Conservation (phyloP, 1,284 basidiomycete genomes). For the Hemileia vastatrix region DNA sequence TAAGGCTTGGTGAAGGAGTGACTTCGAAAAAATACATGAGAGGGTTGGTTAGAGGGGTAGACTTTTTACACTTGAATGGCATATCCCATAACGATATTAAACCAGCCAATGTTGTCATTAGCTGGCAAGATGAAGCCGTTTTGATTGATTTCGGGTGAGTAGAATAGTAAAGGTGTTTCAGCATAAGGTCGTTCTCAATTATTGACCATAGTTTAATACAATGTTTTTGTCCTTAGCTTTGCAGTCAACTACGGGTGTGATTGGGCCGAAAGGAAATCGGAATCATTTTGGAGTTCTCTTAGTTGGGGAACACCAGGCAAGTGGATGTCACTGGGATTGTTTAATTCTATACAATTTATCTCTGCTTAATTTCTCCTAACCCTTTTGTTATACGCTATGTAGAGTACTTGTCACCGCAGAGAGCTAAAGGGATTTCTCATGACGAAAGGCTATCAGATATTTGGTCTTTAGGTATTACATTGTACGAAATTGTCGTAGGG, state of each 20-base stretch:
- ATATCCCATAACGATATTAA: slow-evolving; percentile 95
- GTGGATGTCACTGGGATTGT: slow-evolving; percentile 31
- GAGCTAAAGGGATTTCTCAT: slow-evolving; percentile 70
- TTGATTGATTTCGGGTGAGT: slow-evolving; percentile 19
- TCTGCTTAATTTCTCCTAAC: slow-evolving; percentile 5
- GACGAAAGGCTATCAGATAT: slow-evolving; percentile 86
- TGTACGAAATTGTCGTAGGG: slow-evolving; percentile 82
- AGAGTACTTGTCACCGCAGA: slow-evolving; percentile 76
- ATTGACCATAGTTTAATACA: too few relatives aligned
- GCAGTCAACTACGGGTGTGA: slow-evolving; percentile 2
- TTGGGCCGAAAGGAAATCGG: neutral
- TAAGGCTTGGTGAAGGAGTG: slow-evolving; percentile 66
- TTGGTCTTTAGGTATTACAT: slow-evolving; percentile 82
- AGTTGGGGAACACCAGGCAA: slow-evolving; percentile 78
- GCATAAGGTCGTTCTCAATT: too few relatives aligned
- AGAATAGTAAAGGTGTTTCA: too few relatives aligned
- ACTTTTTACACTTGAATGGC: slow-evolving; percentile 72
- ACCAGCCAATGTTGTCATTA: slow-evolving; percentile 47
- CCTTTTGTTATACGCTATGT: slow-evolving; percentile 9
- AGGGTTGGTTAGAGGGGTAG: slow-evolving; percentile 72
- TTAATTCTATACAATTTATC: too few relatives aligned
- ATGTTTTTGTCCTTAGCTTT: neutral
- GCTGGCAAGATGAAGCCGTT: slow-evolving; percentile 9
- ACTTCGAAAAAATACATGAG: slow-evolving; percentile 66
- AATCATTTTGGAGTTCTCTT: slow-evolving; percentile 42